Evolutionary conservation across 2,329 filamentous ascomycete genomes (phyloP).

Genomic region (Penicillium corylophilum): DNA sequence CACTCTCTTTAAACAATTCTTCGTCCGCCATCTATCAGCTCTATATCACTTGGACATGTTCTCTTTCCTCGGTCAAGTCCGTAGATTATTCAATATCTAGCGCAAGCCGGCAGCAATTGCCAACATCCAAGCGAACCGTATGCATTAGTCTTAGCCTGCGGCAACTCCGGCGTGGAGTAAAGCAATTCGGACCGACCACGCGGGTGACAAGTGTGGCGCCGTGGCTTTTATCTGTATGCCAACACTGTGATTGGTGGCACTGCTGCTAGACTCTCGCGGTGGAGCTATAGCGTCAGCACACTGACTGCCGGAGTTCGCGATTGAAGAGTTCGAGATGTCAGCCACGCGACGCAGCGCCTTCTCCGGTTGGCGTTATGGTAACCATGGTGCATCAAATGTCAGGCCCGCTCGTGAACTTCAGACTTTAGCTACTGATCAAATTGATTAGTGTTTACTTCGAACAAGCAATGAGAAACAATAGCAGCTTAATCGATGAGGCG

Average conservation of each 20-base stretch:
- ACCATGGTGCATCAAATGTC: neutral
- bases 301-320: neutral
- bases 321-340: neutral
- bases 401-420: neutral
- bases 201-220: neutral
- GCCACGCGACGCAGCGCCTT: neutral
- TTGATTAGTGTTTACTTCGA: neutral
- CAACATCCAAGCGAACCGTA: neutral
- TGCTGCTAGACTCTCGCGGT: neutral
- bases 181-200: neutral
- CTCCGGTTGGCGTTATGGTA: neutral
- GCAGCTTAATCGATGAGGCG: neutral
- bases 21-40: neutral
- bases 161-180: neutral
- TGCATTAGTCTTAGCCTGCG: neutral
- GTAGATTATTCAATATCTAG: neutral
- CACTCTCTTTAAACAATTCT: neutral
- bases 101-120: neutral
- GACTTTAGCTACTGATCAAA: neutral
- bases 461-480: neutral
- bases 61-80: neutral
- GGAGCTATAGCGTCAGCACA: neutral
- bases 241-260: too few relatives aligned
- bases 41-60: neutral
- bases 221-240: too few relatives aligned